These are phyloP conservation scores for Auricularia sp. DNA, from an alignment of 768 basidiomycete species.

Conservation along the genomic window DNA sequence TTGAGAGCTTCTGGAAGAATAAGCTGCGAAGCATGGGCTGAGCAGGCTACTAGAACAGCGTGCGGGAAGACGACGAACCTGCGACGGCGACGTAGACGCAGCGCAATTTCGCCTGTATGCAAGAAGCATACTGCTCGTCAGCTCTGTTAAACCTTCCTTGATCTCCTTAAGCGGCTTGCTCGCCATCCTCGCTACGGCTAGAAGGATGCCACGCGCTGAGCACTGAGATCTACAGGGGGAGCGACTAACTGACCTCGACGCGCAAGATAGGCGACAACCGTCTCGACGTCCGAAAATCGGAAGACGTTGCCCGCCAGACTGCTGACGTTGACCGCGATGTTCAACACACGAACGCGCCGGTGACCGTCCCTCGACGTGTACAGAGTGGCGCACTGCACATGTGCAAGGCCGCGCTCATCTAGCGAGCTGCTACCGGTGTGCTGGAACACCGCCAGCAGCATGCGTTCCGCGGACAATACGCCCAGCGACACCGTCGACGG, in stretches of 20 bases:
- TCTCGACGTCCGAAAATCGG: conserved; percentile 83
- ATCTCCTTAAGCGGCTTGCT: conserved; percentile 59
- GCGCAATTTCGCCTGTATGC: conserved; percentile 89
- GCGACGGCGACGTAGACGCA: conserved; percentile 59
- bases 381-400: conserved; percentile 77
- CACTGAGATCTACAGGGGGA: too few species aligned
- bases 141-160: conserved; percentile 74
- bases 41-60: neutral
- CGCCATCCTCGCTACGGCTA: conserved; percentile 61
- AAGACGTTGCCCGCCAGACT: conserved; percentile 87
- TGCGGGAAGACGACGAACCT: conserved; percentile 40
- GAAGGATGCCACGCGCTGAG: too few species aligned
- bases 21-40: conserved; percentile 40
- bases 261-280: conserved; percentile 58
- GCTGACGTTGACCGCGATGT: conserved; percentile 74
- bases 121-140: conserved; percentile 68
- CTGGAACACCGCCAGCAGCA: conserved; percentile 3
- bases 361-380: conserved; percentile 67
- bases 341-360: conserved; percentile 74
- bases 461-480: neutral
- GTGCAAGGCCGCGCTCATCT: conserved; percentile 61
- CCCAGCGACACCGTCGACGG: neutral
- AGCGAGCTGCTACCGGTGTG: conserved; percentile 32
- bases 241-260: conserved; percentile 50
- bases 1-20: conserved; percentile 92